Conservation (phyloP, 345 rosid genomes). For the Odontarrhena argentea region DNA sequence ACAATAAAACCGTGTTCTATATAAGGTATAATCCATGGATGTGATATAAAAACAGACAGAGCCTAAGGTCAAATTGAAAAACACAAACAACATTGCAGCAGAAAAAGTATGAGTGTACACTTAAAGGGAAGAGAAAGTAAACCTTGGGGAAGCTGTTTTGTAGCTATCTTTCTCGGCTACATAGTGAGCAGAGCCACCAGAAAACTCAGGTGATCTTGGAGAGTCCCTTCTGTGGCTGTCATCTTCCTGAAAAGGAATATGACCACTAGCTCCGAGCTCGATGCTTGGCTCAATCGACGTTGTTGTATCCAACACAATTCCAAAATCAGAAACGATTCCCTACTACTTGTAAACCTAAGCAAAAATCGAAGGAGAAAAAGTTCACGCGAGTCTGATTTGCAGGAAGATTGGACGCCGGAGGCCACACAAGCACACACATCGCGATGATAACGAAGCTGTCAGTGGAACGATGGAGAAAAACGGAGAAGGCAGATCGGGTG, state of each 20-base stretch:
- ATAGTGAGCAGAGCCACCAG: slow-evolving; percentile 38
- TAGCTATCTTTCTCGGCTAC: slow-evolving; percentile 48
- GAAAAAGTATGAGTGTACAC: background rate
- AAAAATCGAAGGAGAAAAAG: background rate
- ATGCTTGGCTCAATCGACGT: slow-evolving; percentile 54
- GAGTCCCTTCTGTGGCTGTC: slow-evolving; percentile 52
- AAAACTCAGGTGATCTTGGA: slow-evolving; percentile 50
- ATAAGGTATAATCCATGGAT: background rate
- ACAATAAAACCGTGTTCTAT: background rate
- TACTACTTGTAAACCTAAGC: background rate
- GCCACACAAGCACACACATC: no score
- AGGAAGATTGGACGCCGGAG: slow-evolving; percentile 3
- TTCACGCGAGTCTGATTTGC: slow-evolving; percentile 51
- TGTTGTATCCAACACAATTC: slow-evolving; percentile 49
- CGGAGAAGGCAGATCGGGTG: no score
- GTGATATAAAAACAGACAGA: no score
- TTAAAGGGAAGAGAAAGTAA: background rate
- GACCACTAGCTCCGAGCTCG: slow-evolving; percentile 46
- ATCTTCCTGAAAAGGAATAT: slow-evolving; percentile 45
- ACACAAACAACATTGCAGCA: background rate
- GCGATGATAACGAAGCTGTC: no score
- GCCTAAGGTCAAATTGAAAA: no score
- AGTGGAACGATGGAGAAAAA: no score
- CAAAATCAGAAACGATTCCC: background rate
- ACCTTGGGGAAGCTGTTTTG: slow-evolving; percentile 59